Conservation (phyloP, 1,139 yeast genomes). For the Hansenula sp. region DNA sequence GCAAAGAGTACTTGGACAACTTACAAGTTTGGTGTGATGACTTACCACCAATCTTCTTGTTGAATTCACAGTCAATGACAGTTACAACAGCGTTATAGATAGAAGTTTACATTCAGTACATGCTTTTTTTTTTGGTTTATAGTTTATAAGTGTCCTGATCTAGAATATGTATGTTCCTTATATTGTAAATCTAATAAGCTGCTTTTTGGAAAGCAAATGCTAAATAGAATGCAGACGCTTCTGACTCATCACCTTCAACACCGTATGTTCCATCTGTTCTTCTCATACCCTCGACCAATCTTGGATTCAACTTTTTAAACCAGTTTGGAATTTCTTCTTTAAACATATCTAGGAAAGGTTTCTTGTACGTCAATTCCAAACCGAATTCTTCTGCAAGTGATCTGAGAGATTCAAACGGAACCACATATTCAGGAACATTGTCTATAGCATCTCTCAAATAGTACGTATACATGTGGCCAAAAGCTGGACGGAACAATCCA, state of each 20-base stretch:
- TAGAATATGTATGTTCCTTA: too few relatives aligned
- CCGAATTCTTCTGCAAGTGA: slow-evolving; percentile 82
- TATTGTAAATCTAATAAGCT: neutral
- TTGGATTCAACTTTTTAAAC: slow-evolving; percentile 55
- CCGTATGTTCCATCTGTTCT: slow-evolving; percentile 79
- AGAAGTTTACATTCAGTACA: neutral
- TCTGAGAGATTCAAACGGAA: slow-evolving; percentile 86
- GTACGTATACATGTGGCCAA: slow-evolving; percentile 80
- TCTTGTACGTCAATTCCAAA: slow-evolving; percentile 63
- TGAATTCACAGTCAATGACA: slow-evolving; percentile 91
- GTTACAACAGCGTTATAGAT: slow-evolving; percentile 78
- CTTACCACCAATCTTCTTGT: slow-evolving; percentile 73
- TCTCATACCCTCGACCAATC: slow-evolving; percentile 64
- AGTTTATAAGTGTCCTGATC: neutral
- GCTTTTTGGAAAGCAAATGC: slow-evolving; percentile 75
- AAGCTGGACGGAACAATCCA: slow-evolving; percentile 70
- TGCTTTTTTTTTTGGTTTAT: neutral
- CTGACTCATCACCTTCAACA: slow-evolving; percentile 85
- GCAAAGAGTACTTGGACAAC: slow-evolving; percentile 71
- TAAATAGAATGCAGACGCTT: slow-evolving; percentile 79
- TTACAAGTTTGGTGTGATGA: slow-evolving; percentile 77
- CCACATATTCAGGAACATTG: slow-evolving; percentile 96
- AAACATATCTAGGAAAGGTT: slow-evolving; percentile 80
- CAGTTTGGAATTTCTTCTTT: slow-evolving; percentile 71
- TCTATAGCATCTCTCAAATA: slow-evolving; percentile 91